Percentiles rank a stretch among this genome's conserved stretches.
Evolutionary conservation across 495 filamentous ascomycete genomes (phyloP).

Genomic region (Penicillium daleae): DNA sequence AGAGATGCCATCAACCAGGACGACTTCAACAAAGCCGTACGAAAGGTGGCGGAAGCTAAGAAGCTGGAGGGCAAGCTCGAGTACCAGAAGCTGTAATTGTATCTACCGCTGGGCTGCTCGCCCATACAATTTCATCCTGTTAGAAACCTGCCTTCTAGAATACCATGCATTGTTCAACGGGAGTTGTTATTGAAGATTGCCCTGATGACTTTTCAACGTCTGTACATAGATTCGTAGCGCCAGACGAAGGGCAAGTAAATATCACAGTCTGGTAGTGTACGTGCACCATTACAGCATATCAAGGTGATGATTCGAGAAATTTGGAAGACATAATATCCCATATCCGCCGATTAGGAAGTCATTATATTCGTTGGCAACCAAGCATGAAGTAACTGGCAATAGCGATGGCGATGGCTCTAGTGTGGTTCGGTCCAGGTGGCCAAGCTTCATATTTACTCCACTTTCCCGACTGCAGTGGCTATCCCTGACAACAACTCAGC

Average conservation of each 20-base stretch:
- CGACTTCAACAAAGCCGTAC: slow-evolving; percentile 97
- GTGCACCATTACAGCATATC: not conserved
- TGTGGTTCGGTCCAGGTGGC: not conserved
- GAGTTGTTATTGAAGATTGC: not conserved
- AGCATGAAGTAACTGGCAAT: not conserved
- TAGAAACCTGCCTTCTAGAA: slow-evolving; percentile 25
- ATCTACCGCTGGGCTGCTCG: slow-evolving; percentile 22
- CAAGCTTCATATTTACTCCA: slow-evolving; percentile 14
- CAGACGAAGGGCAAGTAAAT: not conserved
- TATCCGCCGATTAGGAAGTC: not conserved
- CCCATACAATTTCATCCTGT: slow-evolving; percentile 17
- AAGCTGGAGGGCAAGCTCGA: slow-evolving; percentile 97
- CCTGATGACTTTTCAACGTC: not conserved
- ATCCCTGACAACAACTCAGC: slow-evolving; percentile 7
- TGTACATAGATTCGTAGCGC: not conserved
- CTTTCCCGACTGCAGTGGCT: not conserved
- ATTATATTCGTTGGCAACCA: not conserved
- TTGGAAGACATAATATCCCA: not conserved
- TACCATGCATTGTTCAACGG: slow-evolving; percentile 19
- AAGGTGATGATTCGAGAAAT: not conserved
- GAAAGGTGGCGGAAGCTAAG: slow-evolving; percentile 96
- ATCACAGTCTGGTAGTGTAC: not conserved
- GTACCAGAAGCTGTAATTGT: slow-evolving; percentile 88
- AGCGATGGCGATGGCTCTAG: not conserved
- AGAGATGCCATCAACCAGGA: slow-evolving; percentile 95